Base-by-base conservation (phyloP, 306 rosid species). In the Benincasa hispida region DNA sequence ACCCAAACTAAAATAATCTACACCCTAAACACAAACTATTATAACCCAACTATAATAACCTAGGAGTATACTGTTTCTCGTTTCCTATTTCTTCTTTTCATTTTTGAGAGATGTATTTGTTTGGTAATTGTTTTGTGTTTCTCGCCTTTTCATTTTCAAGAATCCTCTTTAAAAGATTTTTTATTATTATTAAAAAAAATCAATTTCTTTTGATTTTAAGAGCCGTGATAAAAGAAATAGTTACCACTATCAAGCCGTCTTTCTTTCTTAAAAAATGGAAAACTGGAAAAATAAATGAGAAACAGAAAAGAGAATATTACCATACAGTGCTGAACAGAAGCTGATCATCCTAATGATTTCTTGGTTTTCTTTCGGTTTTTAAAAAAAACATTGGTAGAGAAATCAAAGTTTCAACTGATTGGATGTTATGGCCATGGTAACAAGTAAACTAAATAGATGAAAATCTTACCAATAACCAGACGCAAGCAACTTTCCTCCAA, bases 401-500 rank as follows among this genome's bases (percentile, higher is more conserved):
- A 67, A 27, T 41, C 19, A 12, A 18, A 67, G 53, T 21, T 67
- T 22, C 21, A 22, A 42, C 42, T 25, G 32, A 69, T 21, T 39
- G 34, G 72, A 66, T 12, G 55, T 42, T 14, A 45, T 24, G 37
- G 19, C 21, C 19, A 70, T 19, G 76, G 54, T 18, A 28, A 50
- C 21, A 45, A 41, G 58, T 25, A 76, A 25, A 70, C 45, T 10
- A 56, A 34, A 63, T 48, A 54, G 55, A 78, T 34, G 68, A 74
- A 81, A 83, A 78, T 80, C 93, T 80, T 87, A 95, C 99, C 99
- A 95, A 79, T 87, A 95, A 83, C 99, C 98, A 72, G 98, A 95
- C 82, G 91, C 98, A 81, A 95, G 97, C 79, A 95, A 83, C 87
- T 90, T 95, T 76, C 98, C 96, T 28, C 98, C 98, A 59, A 95